These are phyloP conservation scores for Termitomyces sp. DNA, from an alignment of 768 basidiomycete species.

Conservation along the genomic window DNA sequence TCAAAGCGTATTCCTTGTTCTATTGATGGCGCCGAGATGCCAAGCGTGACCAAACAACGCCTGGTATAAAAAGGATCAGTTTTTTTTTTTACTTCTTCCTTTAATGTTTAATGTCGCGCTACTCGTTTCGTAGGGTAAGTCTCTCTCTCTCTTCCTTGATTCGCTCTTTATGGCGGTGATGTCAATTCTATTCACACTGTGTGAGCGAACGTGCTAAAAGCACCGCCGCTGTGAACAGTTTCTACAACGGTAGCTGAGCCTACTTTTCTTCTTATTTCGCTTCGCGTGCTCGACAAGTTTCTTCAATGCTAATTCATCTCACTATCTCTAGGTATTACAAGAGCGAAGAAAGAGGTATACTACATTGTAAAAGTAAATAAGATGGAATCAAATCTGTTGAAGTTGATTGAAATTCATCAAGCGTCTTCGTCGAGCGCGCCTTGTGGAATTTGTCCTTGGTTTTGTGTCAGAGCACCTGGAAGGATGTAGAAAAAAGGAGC, in stretches of 20 bases:
- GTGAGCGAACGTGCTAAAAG: constrained; percentile 42
- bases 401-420: constrained; percentile 20
- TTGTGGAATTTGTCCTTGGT: constrained; percentile 80
- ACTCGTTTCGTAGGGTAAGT: constrained; percentile 16
- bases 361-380: not conserved
- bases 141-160: not conserved
- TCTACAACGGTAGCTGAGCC: constrained; percentile 88
- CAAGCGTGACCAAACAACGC: constrained; percentile 15
- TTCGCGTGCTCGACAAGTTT: not conserved
- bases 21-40: constrained; percentile 6
- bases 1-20: not conserved
- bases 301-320: not conserved
- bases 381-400: not conserved
- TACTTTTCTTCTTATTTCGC: constrained; percentile 8
- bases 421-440: constrained; percentile 66
- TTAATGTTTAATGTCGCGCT: not conserved
- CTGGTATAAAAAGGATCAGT: constrained; percentile 8
- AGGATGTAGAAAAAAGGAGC: constrained; percentile 78
- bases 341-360: not conserved
- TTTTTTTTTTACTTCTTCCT: not conserved
- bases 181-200: constrained; percentile 72
- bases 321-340: constrained; percentile 3
- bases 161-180: constrained; percentile 32
- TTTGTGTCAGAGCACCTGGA: constrained; percentile 77
- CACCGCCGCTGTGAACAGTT: constrained; percentile 43